phyloP scores from a whole-genome alignment of 768 basidiomycete species.

The Lactarius evosmus region DNA sequence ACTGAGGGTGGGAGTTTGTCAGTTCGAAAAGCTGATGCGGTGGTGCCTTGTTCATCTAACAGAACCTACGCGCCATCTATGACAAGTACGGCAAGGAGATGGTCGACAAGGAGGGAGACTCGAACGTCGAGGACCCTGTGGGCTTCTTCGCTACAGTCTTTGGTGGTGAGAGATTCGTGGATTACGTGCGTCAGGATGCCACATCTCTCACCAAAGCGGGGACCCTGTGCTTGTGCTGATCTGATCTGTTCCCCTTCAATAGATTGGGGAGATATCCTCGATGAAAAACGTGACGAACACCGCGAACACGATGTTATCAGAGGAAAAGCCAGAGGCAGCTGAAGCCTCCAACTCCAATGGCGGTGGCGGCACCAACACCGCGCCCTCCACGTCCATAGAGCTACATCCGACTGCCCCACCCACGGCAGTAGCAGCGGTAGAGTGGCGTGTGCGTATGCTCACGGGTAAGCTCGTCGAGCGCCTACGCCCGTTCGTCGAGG shows the following conservation, averaged over 20 bases:
- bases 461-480: slow-evolving; percentile 80
- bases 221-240: no score
- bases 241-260: slow-evolving; percentile 19
- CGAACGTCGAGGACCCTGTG: slow-evolving; percentile 85
- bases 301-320: slow-evolving; percentile 83
- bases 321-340: slow-evolving; percentile 73
- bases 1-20: no score
- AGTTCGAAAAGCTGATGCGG: slow-evolving; percentile 1
- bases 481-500: slow-evolving; percentile 87
- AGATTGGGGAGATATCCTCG: slow-evolving; percentile 96
- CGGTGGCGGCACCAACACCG: slow-evolving; percentile 30
- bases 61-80: slow-evolving; percentile 86
- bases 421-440: slow-evolving; percentile 54
- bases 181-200: slow-evolving; percentile 78
- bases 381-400: slow-evolving; percentile 10
- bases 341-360: slow-evolving; percentile 31
- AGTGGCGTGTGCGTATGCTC: slow-evolving; percentile 70
- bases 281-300: slow-evolving; percentile 91
- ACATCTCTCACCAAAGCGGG: no score
- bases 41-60: slow-evolving; percentile 19
- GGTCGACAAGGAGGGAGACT: slow-evolving; percentile 77
- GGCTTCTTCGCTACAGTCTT: slow-evolving; percentile 97
- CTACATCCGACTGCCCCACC: slow-evolving; percentile 5
- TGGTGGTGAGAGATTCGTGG: slow-evolving; percentile 87
- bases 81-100: slow-evolving; percentile 93